These are phyloP conservation scores for Aschersonia sp. DNA, from an alignment of 2,329 filamentous ascomycete genomes.

Conservation along the genomic window DNA sequence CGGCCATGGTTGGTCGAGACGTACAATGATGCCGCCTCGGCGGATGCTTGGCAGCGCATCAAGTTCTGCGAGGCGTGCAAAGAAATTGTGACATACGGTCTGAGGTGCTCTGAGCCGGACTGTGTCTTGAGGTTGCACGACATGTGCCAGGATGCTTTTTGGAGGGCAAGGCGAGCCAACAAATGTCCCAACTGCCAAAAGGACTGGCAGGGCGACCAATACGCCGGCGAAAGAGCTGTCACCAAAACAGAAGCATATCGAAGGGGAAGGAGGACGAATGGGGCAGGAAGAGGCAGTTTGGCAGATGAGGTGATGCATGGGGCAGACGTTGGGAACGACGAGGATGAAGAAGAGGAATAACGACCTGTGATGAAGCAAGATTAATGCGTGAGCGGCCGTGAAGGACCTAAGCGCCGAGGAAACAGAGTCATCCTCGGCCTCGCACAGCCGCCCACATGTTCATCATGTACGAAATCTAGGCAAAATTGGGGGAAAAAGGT, in stretches of 20 bases:
- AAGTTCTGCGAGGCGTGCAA: conserved; percentile 81
- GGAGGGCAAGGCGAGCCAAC: conserved; percentile 46
- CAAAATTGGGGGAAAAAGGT: no score
- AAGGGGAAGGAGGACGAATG: conserved; percentile 22
- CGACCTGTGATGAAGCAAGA: neutral
- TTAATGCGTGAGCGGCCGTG: no score
- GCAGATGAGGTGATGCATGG: conserved; percentile 19
- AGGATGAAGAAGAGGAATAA: neutral
- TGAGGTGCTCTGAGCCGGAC: conserved; percentile 55
- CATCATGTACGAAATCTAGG: no score
- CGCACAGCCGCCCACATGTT: no score
- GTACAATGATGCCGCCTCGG: conserved; percentile 63
- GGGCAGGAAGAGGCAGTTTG: conserved; percentile 16
- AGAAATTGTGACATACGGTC: conserved; percentile 75
- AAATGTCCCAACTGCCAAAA: conserved; percentile 49
- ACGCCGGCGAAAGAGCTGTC: conserved; percentile 41
- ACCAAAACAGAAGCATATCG: conserved; percentile 37
- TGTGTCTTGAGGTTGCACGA: conserved; percentile 65
- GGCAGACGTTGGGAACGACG: conserved; percentile 5
- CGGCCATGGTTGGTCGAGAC: conserved; percentile 71
- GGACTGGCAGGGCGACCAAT: conserved; percentile 33
- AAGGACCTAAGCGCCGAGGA: no score
- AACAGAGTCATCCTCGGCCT: no score
- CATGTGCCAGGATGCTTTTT: conserved; percentile 60
- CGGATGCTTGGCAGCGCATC: conserved; percentile 55